Evolutionary conservation across 2,329 filamentous ascomycete species (phyloP).

Genomic region (Trichoderma arundinaceum): DNA sequence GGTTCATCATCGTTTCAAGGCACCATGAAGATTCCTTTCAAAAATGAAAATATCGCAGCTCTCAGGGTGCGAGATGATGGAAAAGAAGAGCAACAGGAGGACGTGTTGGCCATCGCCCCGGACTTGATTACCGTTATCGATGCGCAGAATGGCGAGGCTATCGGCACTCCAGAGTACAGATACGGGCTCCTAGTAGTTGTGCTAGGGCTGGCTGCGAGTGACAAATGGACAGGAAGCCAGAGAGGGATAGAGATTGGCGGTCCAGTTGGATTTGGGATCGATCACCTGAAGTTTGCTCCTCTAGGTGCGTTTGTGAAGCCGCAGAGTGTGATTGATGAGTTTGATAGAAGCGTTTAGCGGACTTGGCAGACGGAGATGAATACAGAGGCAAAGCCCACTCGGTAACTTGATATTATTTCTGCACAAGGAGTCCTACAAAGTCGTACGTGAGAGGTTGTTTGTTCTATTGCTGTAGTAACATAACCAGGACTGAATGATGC

Average conservation of each 20-base stretch:
- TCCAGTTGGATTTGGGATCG: slow-evolving; percentile 55
- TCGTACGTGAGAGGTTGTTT: too few relatives aligned
- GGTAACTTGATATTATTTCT: too few relatives aligned
- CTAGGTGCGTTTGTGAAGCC: slow-evolving; percentile 57
- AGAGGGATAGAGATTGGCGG: slow-evolving; percentile 58
- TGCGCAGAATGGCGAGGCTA: slow-evolving; percentile 60
- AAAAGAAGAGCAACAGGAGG: slow-evolving; percentile 47
- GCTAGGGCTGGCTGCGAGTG: slow-evolving; percentile 52
- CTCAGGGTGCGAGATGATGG: slow-evolving; percentile 44
- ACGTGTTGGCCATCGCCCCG: slow-evolving; percentile 59
- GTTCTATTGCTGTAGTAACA: too few relatives aligned
- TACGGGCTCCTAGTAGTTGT: slow-evolving; percentile 59
- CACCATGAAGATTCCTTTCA: slow-evolving; percentile 69
- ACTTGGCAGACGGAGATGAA: too few relatives aligned
- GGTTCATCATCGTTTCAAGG: slow-evolving; percentile 48
- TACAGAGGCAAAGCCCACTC: too few relatives aligned
- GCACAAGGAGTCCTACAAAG: too few relatives aligned
- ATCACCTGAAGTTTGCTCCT: slow-evolving; percentile 54
- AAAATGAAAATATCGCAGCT: slow-evolving; percentile 75
- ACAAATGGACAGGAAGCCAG: slow-evolving; percentile 52
- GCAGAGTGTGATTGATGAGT: slow-evolving; percentile 60
- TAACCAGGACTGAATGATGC: too few relatives aligned
- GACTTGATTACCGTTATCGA: slow-evolving; percentile 63
- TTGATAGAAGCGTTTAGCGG: slow-evolving; percentile 27
- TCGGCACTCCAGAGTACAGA: slow-evolving; percentile 62